A percentile compares a stretch with the other conserved stretches of the same genome.
Evolutionary conservation across 305 asterid species (phyloP).

Genomic region (Plantago coronopus): DNA sequence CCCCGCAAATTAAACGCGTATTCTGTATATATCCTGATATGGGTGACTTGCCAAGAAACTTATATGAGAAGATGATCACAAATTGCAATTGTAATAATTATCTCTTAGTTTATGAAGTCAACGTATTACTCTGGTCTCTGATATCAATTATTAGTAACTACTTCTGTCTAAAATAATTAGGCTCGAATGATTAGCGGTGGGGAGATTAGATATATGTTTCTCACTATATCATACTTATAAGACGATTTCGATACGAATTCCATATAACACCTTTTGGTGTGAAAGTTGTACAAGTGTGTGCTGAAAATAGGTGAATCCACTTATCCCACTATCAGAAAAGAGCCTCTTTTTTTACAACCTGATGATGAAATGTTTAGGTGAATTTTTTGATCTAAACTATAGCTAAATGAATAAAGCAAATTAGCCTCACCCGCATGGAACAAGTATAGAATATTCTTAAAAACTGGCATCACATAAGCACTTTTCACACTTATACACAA

Average conservation of each 20-base stretch:
- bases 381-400: not conserved
- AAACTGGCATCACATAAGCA: not conserved
- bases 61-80: no score
- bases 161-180: no score
- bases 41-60: no score
- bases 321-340: conserved; percentile 4
- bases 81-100: no score
- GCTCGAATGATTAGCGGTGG: no score
- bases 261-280: no score
- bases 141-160: no score
- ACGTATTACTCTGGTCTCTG: no score
- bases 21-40: no score
- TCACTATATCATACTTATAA: not conserved
- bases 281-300: conserved; percentile 8
- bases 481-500: not conserved
- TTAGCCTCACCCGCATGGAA: conserved; percentile 8
- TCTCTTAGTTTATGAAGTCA: no score
- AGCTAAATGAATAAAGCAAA: not conserved
- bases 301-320: conserved; percentile 1
- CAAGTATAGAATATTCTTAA: not conserved
- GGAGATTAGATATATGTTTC: no score
- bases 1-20: no score
- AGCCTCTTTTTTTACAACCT: not conserved
- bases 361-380: not conserved
- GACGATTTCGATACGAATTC: not conserved